These are phyloP conservation scores for Aspergillus spinulosporus DNA, from an alignment of 2,329 filamentous ascomycete genomes.

Conservation along the genomic window DNA sequence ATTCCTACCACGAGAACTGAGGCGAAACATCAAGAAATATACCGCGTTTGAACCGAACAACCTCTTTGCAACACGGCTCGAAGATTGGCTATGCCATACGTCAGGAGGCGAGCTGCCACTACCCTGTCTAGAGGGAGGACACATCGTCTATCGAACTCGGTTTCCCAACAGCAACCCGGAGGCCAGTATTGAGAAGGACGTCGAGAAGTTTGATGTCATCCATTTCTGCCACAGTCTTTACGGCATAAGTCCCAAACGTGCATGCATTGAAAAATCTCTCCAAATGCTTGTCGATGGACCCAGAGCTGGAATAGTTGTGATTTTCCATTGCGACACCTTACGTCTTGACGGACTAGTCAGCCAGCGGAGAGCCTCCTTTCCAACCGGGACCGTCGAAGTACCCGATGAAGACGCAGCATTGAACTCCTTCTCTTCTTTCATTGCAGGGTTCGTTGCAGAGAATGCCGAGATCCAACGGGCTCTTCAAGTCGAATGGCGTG, in stretches of 20 bases:
- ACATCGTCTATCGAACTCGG: constrained; percentile 12
- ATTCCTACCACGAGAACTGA: constrained; percentile 44
- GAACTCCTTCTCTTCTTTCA: constrained; percentile 55
- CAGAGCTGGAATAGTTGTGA: constrained; percentile 46
- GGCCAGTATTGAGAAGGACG: constrained; percentile 26
- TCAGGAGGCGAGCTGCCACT: constrained; percentile 27
- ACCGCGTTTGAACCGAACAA: constrained; percentile 56
- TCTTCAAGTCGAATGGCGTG: constrained; percentile 49
- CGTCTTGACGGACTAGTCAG: constrained; percentile 52
- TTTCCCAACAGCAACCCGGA: constrained; percentile 23
- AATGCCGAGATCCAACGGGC: constrained; percentile 33
- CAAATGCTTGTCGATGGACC: constrained; percentile 45
- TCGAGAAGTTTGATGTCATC: constrained; percentile 54
- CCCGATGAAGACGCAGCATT: constrained; percentile 48
- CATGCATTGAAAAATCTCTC: constrained; percentile 51
- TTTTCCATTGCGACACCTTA: constrained; percentile 57
- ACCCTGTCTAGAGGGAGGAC: constrained; percentile 12
- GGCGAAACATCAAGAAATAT: constrained; percentile 52
- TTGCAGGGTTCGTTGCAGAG: constrained; percentile 49
- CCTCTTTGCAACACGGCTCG: constrained; percentile 48
- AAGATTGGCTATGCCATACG: constrained; percentile 43
- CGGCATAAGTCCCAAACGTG: constrained; percentile 54
- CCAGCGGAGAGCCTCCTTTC: constrained; percentile 50
- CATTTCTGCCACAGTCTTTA: constrained; percentile 67
- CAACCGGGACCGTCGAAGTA: constrained; percentile 47